Percentiles rank a stretch among this genome's conserved stretches.
Evolutionary conservation across 768 basidiomycete species (phyloP).

Genomic region (Astraeus odoratus): DNA sequence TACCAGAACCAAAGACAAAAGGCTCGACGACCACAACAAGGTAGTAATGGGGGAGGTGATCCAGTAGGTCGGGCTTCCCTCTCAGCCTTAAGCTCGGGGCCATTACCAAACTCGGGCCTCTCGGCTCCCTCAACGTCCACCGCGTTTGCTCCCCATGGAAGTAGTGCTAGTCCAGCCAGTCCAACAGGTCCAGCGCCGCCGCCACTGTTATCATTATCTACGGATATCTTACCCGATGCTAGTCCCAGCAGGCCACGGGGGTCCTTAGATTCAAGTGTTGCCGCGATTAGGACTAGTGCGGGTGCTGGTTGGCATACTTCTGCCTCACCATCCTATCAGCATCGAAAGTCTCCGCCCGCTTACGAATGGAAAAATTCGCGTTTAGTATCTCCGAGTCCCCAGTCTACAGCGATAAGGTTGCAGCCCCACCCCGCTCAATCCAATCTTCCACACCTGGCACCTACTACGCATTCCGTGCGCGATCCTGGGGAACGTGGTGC

Average conservation of each 20-base stretch:
- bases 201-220: not conserved
- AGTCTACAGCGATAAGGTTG: not conserved
- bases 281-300: conserved; percentile 32
- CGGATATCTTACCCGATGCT: conserved; percentile 4
- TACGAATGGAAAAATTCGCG: conserved; percentile 14
- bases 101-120: conserved; percentile 41
- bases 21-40: conserved; percentile 68
- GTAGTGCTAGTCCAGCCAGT: not conserved
- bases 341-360: conserved; percentile 11
- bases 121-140: conserved; percentile 21
- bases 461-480: conserved; percentile 7
- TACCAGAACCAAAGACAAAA: conserved; percentile 82
- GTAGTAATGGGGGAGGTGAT: conserved; percentile 29
- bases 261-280: conserved; percentile 17
- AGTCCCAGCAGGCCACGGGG: conserved; percentile 11
- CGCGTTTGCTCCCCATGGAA: conserved; percentile 6
- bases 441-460: conserved; percentile 5
- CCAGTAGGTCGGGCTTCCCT: too few relatives aligned
- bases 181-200: conserved; percentile 5
- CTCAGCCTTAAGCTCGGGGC: conserved; percentile 34
- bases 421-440: conserved; percentile 5
- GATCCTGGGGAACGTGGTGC: not conserved
- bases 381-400: conserved; percentile 9
- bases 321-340: conserved; percentile 12
- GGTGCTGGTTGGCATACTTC: conserved; percentile 51